phyloP scores from a whole-genome alignment of 306 rosid species.

The Hippophae gyantsensis region DNA sequence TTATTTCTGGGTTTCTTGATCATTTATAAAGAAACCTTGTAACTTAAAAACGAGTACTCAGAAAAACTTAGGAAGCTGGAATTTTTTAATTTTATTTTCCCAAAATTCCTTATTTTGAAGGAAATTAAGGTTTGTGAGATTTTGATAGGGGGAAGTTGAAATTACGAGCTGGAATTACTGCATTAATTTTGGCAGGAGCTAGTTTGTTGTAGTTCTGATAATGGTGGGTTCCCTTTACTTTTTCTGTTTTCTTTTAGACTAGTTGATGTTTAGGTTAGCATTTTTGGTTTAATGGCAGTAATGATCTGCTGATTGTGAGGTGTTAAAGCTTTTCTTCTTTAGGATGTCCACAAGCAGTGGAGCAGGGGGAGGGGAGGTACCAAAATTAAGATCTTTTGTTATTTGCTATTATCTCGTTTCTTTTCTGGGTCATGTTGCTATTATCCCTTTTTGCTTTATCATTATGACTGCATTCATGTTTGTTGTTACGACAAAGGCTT shows the following conservation, averaged over 20 bases:
- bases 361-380: not conserved
- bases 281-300: not conserved
- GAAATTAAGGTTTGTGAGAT: not conserved
- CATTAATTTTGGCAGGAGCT: not conserved
- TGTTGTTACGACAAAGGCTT: too few species aligned
- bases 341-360: not conserved
- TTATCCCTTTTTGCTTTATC: too few species aligned
- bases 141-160: not conserved
- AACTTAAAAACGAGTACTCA: too few species aligned
- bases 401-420: too few species aligned
- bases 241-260: not conserved
- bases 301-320: not conserved
- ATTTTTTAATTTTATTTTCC: not conserved
- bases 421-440: too few species aligned
- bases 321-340: too few species aligned
- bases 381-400: not conserved
- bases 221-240: not conserved
- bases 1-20: conserved; percentile 9
- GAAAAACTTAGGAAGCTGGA: not conserved
- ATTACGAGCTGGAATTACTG: not conserved
- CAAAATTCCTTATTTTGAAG: not conserved
- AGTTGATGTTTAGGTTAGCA: not conserved
- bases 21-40: not conserved
- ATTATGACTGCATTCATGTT: too few species aligned
- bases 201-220: not conserved